phyloP scores from a whole-genome alignment of 352 stramenopile species.

The Globisporangium acanthophoron region DNA sequence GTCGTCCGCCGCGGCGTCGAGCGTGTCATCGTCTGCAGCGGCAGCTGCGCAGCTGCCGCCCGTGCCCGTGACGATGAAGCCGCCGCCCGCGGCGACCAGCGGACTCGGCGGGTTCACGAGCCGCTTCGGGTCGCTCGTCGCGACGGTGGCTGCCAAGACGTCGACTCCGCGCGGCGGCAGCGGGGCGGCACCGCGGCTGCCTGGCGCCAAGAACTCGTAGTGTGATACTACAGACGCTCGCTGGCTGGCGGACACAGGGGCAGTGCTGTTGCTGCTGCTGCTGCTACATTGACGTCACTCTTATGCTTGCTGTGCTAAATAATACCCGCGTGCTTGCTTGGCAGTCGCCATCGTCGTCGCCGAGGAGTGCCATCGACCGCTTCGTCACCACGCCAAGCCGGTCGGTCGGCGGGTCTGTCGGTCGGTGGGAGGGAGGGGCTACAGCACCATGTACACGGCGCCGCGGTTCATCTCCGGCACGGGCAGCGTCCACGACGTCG shows the following conservation, averaged over 20 bases:
- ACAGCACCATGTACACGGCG: constrained; percentile 75
- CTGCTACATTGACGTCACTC: constrained; percentile 19
- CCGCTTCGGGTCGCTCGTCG: constrained; percentile 56
- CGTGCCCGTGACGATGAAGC: constrained; percentile 18
- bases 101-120: constrained; percentile 32
- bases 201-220: not conserved
- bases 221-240: not conserved
- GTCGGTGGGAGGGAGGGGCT: constrained; percentile 10
- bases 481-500: constrained; percentile 75
- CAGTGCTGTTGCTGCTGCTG: too few relatives aligned
- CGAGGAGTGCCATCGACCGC: not conserved
- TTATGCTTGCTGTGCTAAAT: constrained; percentile 16
- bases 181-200: constrained; percentile 1
- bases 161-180: constrained; percentile 7
- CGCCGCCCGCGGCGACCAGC: constrained; percentile 22
- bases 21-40: constrained; percentile 8
- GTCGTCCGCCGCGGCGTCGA: constrained; percentile 11
- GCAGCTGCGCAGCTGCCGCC: constrained; percentile 20
- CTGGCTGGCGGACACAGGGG: too few relatives aligned
- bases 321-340: constrained; percentile 10
- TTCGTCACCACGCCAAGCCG: too few relatives aligned
- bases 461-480: constrained; percentile 44
- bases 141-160: constrained; percentile 51
- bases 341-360: not conserved
- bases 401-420: constrained; percentile 1